Conservation (phyloP, 768 basidiomycete species). For the Termitomyces sp. region DNA sequence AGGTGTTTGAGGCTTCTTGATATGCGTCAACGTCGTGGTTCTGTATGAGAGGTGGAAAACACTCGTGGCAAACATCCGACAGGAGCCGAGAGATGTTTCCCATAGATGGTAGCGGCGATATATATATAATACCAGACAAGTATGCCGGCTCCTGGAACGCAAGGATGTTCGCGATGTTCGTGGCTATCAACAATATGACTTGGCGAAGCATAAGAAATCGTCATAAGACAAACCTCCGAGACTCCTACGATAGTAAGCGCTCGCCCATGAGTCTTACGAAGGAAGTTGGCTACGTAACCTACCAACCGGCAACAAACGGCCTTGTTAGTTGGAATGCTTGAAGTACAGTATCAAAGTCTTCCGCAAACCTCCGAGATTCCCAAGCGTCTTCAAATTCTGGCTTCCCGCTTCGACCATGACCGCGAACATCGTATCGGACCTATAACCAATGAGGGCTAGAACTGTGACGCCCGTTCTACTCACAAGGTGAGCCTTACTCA, state of each 20-base stretch:
- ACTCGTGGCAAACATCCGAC: conserved; percentile 14
- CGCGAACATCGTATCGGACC: conserved; percentile 28
- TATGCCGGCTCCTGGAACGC: conserved; percentile 19
- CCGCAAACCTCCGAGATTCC: conserved; percentile 21
- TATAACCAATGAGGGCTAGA: conserved; percentile 5
- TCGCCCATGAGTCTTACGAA: neutral
- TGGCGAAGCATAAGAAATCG: neutral
- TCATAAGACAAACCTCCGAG: conserved; percentile 18
- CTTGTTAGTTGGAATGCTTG: conserved; percentile 20
- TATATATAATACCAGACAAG: conserved; percentile 21
- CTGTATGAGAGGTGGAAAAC: conserved; percentile 11
- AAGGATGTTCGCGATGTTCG: conserved; percentile 21
- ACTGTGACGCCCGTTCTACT: conserved; percentile 1
- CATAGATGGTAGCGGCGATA: conserved; percentile 21
- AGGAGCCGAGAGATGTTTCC: conserved; percentile 15
- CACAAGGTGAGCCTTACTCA: conserved; percentile 22
- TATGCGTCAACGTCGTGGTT: conserved; percentile 17
- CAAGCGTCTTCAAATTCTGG: conserved; percentile 19
- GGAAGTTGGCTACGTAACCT: neutral
- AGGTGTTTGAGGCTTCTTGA: conserved; percentile 16
- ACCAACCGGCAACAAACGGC: conserved; percentile 28
- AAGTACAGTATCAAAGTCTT: conserved; percentile 26
- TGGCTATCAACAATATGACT: conserved; percentile 10
- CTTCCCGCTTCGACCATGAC: conserved; percentile 26
- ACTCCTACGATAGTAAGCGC: conserved; percentile 13